Percentiles rank a stretch among this genome's conserved stretches.
Evolutionary conservation across 352 stramenopile genomes (phyloP).

Genomic region (Pythium sukuiense): DNA sequence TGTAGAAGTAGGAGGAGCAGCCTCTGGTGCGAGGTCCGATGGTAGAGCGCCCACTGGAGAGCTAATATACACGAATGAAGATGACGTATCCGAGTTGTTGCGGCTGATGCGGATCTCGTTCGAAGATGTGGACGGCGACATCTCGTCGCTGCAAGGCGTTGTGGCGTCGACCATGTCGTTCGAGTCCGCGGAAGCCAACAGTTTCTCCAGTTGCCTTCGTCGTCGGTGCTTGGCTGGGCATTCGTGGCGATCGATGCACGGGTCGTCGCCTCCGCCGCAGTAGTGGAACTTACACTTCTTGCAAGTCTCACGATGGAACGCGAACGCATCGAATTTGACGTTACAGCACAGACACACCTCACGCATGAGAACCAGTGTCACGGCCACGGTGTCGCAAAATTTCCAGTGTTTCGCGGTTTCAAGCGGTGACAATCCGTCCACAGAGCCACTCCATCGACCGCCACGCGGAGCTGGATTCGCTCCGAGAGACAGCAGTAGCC

Average conservation of each 20-base stretch:
- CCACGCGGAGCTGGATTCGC: slow-evolving; percentile 35
- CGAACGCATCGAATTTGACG: slow-evolving; percentile 59
- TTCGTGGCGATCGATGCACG: slow-evolving; percentile 68
- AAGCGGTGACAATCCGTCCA: slow-evolving; percentile 46
- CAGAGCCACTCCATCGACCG: slow-evolving; percentile 37
- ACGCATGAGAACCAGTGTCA: slow-evolving; percentile 58
- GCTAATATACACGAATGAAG: slow-evolving; percentile 51
- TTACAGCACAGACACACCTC: slow-evolving; percentile 86
- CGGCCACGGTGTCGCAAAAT: slow-evolving; percentile 65
- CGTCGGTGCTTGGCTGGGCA: slow-evolving; percentile 40
- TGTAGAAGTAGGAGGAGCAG: slow-evolving; percentile 16
- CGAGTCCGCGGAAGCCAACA: neutral
- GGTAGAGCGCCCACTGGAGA: slow-evolving; percentile 31
- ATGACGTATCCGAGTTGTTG: slow-evolving; percentile 40
- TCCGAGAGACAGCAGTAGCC: slow-evolving; percentile 58
- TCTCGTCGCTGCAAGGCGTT: neutral
- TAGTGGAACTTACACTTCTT: slow-evolving; percentile 54
- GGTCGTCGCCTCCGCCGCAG: slow-evolving; percentile 42
- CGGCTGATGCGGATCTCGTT: slow-evolving; percentile 28
- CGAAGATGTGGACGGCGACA: neutral
- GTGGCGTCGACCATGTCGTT: neutral
- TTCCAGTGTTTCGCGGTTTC: slow-evolving; percentile 64
- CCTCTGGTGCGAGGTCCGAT: slow-evolving; percentile 9
- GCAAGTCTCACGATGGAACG: slow-evolving; percentile 54
- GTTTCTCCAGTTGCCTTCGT: neutral